Base-by-base conservation (phyloP, 208 protist genomes). In the Trypanosoma mega region DNA sequence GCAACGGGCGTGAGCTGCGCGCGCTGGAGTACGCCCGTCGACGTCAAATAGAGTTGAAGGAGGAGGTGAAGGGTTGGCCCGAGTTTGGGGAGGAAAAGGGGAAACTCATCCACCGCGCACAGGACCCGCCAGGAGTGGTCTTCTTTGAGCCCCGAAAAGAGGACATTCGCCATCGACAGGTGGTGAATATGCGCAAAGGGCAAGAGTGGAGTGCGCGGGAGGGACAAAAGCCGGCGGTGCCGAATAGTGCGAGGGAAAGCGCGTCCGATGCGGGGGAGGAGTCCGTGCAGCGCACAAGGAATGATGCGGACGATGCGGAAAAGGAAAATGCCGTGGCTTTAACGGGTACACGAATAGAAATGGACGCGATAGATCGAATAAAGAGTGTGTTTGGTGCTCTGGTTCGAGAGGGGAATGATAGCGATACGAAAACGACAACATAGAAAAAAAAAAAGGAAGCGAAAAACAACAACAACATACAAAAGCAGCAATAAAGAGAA, bases 1-100 rank as follows among this genome's bases (percentile, higher is more conserved):
- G 21, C 46, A 0, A 54, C 20, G 3, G 31, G 2, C 45, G 29
- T n/a, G 76, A 89, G 56, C 60, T 68, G 26, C 79, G 74, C 0
- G 85, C 79, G 8, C 39, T 85, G 23, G 77, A 85, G 75, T 81
- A 87, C 67, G 82, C 80, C 1, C 76, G 78, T n/a, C 74, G 78
- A 44, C 82, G 77, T 3, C 74, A 74, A 11, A 81, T 87, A n/a
- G 53, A 82, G 29, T 48, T 74, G 36, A 65, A 61, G 30, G 68
- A 80, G 68, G 71, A 81, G 61, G 50, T 81, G 49, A 71, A 68
- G 14, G 80, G 86, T 3, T 93, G 86, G 86, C 86, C 86, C 14
- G 49, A 39, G 44, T 64, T 90, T 34, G 33, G 21, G 1, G 80
- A 82, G n/a, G 73, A 78, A 39, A 72, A 89, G 58, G 86, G 86